Percentiles rank a stretch among this genome's conserved stretches.
phyloP scores from a whole-genome alignment of 2,329 filamentous ascomycete genomes.

The Botrytis fabae region DNA sequence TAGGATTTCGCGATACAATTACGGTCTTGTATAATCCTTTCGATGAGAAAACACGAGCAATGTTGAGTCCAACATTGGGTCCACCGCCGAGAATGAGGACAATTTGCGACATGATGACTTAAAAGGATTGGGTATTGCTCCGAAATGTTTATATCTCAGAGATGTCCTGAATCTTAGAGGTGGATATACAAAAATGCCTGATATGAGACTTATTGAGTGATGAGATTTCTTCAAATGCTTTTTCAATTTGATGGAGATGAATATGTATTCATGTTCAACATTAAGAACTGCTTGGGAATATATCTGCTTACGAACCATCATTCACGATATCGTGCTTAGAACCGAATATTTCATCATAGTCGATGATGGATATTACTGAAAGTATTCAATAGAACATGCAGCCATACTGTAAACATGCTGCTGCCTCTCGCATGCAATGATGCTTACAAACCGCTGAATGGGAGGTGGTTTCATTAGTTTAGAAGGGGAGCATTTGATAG shows the following conservation, averaged over 20 bases:
- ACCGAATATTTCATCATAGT: neutral
- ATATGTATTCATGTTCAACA: neutral
- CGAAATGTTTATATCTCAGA: neutral
- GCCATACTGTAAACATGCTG: neutral
- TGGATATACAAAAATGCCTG: no score
- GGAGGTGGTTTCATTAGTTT: neutral
- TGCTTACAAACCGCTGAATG: neutral
- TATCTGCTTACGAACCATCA: neutral
- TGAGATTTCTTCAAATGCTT: neutral
- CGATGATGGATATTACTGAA: neutral
- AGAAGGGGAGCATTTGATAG: neutral
- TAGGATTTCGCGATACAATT: conserved; percentile 40
- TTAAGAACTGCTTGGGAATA: neutral
- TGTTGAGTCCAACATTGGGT: conserved; percentile 42
- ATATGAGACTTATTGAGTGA: neutral
- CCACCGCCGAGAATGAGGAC: conserved; percentile 47
- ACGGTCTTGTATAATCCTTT: conserved; percentile 47
- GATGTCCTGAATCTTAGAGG: neutral
- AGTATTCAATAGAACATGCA: neutral
- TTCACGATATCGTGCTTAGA: neutral
- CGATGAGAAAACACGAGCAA: conserved; percentile 42
- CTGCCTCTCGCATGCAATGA: neutral
- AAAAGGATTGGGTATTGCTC: neutral
- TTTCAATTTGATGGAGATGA: neutral
- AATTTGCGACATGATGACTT: conserved; percentile 17